Conservation (phyloP, 805 yeast genomes). For the Sungouiozyma ichnusensis region DNA sequence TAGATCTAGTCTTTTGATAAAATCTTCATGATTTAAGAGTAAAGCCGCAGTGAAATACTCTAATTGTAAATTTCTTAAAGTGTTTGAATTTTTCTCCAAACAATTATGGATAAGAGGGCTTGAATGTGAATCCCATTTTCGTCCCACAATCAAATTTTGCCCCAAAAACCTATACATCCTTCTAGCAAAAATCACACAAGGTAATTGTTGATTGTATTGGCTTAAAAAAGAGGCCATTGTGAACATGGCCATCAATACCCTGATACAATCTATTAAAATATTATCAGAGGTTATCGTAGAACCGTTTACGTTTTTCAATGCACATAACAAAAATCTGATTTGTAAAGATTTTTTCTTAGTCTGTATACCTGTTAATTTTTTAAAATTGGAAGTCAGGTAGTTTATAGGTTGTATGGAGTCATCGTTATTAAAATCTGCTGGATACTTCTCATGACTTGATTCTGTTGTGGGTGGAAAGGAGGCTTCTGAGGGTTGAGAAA, state of each 20-base stretch:
- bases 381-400: slow-evolving; percentile 19
- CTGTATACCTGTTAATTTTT: slow-evolving; percentile 15
- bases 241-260: slow-evolving; percentile 7
- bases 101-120: slow-evolving; percentile 11
- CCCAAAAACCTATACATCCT: slow-evolving; percentile 7
- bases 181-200: slow-evolving; percentile 8
- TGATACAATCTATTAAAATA: slow-evolving; percentile 12
- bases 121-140: slow-evolving; percentile 9
- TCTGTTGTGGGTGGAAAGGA: too few species aligned
- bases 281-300: slow-evolving; percentile 9
- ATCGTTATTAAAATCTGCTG: slow-evolving; percentile 3
- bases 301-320: slow-evolving; percentile 15
- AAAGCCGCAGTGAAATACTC: slow-evolving; percentile 18
- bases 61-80: slow-evolving; percentile 13
- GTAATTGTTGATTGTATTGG: slow-evolving; percentile 3
- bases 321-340: slow-evolving; percentile 10
- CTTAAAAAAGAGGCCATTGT: slow-evolving; percentile 10
- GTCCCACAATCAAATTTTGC: slow-evolving; percentile 10
- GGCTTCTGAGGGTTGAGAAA: background rate
- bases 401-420: slow-evolving; percentile 10
- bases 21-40: slow-evolving; percentile 21
- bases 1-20: slow-evolving; percentile 17
- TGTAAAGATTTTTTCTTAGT: slow-evolving; percentile 4
- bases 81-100: slow-evolving; percentile 11
- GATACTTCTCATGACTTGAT: background rate